Evolutionary conservation across 345 rosid genomes (phyloP).

Genomic region (Moricandia moricandioides): DNA sequence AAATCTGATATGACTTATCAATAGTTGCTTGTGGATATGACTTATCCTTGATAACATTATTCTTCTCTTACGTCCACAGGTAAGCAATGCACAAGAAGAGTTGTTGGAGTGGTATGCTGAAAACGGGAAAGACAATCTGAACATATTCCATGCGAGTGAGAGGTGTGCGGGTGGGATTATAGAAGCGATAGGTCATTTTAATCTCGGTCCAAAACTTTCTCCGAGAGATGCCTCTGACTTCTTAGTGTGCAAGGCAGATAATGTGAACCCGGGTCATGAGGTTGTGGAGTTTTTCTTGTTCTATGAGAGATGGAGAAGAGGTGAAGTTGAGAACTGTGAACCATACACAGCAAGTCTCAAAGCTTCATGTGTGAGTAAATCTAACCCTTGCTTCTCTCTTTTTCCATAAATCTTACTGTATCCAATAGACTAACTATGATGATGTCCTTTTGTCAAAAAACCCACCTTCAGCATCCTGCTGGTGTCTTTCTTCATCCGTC

Average conservation of each 20-base stretch:
- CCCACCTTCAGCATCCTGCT: conserved; percentile 47
- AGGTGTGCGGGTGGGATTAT: conserved; percentile 88
- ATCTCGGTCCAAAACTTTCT: conserved; percentile 73
- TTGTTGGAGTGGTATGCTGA: background rate
- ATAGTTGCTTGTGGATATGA: too few relatives aligned
- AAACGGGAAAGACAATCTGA: conserved; percentile 21
- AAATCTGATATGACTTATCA: too few relatives aligned
- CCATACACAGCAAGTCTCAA: conserved; percentile 54
- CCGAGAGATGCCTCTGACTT: conserved; percentile 71
- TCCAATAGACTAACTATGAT: background rate
- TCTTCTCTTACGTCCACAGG: background rate
- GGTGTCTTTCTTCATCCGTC: conserved; percentile 69
- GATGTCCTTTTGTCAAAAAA: background rate
- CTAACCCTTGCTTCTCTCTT: background rate
- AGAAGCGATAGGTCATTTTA: conserved; percentile 85
- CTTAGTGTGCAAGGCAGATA: conserved; percentile 29
- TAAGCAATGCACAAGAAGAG: background rate
- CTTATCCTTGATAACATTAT: background rate
- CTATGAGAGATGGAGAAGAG: conserved; percentile 88
- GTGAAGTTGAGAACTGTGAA: conserved; percentile 70
- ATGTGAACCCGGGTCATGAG: conserved; percentile 46
- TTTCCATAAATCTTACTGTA: background rate
- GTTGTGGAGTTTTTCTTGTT: conserved; percentile 71
- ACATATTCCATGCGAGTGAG: conserved; percentile 70
- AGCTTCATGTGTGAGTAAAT: conserved; percentile 64